These are phyloP conservation scores for Chamaenerion angustifolium DNA, from an alignment of 345 rosid species.

Conservation along the genomic window DNA sequence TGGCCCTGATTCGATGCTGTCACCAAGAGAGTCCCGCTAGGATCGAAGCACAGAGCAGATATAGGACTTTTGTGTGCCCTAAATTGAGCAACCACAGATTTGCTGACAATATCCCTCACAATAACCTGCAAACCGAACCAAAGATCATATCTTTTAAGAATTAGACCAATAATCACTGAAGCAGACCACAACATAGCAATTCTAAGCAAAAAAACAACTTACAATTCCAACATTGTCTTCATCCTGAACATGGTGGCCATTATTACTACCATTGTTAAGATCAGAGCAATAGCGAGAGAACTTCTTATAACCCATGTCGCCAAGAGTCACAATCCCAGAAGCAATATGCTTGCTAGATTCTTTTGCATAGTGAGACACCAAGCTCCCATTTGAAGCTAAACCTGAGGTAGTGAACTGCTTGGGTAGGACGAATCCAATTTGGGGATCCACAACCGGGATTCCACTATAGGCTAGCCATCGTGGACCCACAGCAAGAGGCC, in stretches of 20 bases:
- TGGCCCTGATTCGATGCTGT: slow-evolving; percentile 94
- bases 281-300: slow-evolving; percentile 64
- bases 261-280: slow-evolving; percentile 45
- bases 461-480: slow-evolving; percentile 96
- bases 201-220: slow-evolving; percentile 4
- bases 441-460: slow-evolving; percentile 37
- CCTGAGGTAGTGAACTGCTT: slow-evolving; percentile 48
- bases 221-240: slow-evolving; percentile 82
- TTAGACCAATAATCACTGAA: neutral
- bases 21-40: slow-evolving; percentile 83
- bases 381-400: slow-evolving; percentile 34
- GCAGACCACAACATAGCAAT: too few relatives aligned
- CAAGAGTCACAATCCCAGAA: slow-evolving; percentile 69
- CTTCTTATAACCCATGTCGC: slow-evolving; percentile 74
- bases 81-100: slow-evolving; percentile 59
- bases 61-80: slow-evolving; percentile 89
- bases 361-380: slow-evolving; percentile 69
- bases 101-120: slow-evolving; percentile 63
- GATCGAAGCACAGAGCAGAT: slow-evolving; percentile 84
- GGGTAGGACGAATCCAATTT: slow-evolving; percentile 41
- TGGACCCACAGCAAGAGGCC: slow-evolving; percentile 92
- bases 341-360: slow-evolving; percentile 91
- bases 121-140: slow-evolving; percentile 45
- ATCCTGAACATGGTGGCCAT: slow-evolving; percentile 32
- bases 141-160: neutral